Evolutionary conservation across 2,329 filamentous ascomycete species (phyloP), one percentile per base, ranked within the genome.

Genomic region (Fusarium albosuccineum): DNA sequence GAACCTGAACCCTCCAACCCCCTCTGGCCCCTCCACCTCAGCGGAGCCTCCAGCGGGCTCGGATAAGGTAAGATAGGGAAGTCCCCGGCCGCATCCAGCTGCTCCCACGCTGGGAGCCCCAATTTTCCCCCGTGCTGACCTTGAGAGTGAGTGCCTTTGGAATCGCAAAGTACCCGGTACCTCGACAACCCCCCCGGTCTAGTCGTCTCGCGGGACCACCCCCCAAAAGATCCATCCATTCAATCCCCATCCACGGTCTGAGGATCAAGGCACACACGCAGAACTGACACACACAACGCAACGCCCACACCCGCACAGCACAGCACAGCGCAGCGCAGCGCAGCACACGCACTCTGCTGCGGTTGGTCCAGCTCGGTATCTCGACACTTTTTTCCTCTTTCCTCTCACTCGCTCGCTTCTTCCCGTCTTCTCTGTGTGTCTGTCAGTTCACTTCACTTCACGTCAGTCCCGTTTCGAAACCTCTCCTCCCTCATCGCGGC

Each of bases 241-340:
- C 57, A 62, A 62, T 62, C 62, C 62, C 57, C 58, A 67, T 67
- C 22, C 64, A 34, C 58, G 41, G 58, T 56, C 54, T 56, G 49
- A 65, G 62, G 64, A 66, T 65, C 64, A 66, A 67, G 64, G 64
- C 64, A 67, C 64, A 52, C 62, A 55, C 58, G 57, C 52, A 61
- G 61, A 65, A 66, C 63, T 66, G 64, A 68, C 65, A 67, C 64
- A 67, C 65, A 52, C 52, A 61, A 57, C 45, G 57, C 58, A 50
- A 54, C 40, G 40, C 53, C 56, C 58, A 51, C 59, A 55, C 53
- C 56, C 42, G 45, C 45, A 16, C 37, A 40, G 14, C 13, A n/a
- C 34, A 37, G 34, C 34, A 46, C 44, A 46, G 44, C 42, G 10
- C 27, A 46, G 44, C 42, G 10, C 27, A 46, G 60, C 48, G 48